Conservation (phyloP, 2,329 filamentous ascomycete genomes). For the Penicillium hordei region DNA sequence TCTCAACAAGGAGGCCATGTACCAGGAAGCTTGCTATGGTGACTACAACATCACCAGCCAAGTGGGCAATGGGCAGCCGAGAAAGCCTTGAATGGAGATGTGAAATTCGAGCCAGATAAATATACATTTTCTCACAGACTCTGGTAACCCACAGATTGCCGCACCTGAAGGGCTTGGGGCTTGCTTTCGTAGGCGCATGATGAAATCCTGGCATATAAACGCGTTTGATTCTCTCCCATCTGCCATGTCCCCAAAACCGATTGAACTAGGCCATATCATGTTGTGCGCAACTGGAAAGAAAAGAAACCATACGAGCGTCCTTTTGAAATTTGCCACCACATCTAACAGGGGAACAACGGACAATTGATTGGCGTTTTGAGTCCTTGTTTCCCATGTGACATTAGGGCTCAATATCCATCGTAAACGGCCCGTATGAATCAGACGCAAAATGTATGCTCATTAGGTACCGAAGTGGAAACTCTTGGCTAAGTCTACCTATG, state of each 20-base stretch:
- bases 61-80: slow-evolving; percentile 23
- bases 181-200: background rate
- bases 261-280: background rate
- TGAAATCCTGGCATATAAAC: background rate
- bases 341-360: no score
- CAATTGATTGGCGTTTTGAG: no score
- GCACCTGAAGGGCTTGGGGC: background rate
- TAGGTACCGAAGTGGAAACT: no score
- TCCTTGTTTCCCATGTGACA: background rate
- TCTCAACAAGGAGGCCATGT: slow-evolving; percentile 27
- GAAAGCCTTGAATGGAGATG: background rate
- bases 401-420: no score
- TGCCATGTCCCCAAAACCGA: background rate
- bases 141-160: background rate
- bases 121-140: background rate
- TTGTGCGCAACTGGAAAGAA: background rate
- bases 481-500: no score
- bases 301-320: no score
- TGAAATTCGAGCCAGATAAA: background rate
- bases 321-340: no score
- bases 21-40: slow-evolving; percentile 32
- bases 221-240: background rate
- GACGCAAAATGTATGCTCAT: background rate
- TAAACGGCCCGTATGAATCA: background rate
- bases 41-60: slow-evolving; percentile 24